Evolutionary conservation across 129 eudicot species (phyloP).

Genomic region (Apium graveolens): DNA sequence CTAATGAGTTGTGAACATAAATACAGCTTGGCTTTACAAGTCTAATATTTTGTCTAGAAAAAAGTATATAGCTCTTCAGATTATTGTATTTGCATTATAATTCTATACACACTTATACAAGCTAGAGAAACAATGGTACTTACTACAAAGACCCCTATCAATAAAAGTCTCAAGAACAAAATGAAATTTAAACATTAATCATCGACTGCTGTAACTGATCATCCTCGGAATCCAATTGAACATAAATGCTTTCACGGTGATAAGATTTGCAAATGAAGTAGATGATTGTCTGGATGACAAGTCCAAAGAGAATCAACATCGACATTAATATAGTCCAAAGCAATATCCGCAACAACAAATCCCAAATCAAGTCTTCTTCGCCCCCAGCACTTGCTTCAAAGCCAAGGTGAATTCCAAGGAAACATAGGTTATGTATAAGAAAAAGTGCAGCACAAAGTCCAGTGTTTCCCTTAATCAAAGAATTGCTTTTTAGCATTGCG

Average conservation of each 20-base stretch:
- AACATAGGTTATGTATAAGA: not conserved
- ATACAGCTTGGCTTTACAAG: too few relatives aligned
- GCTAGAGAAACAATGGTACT: too few relatives aligned
- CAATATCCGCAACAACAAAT: not conserved
- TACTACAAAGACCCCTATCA: too few relatives aligned
- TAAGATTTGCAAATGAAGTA: constrained; percentile 22
- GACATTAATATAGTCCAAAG: not conserved
- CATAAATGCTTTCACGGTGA: constrained; percentile 16
- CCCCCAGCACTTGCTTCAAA: not conserved
- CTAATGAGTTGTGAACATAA: too few relatives aligned
- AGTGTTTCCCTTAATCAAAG: constrained; percentile 13
- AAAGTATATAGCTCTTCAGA: too few relatives aligned
- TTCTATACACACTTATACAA: not conserved
- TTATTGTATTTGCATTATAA: too few relatives aligned
- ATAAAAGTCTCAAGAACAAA: too few relatives aligned
- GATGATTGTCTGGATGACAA: constrained; percentile 15
- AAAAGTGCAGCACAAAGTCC: not conserved
- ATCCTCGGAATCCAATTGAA: constrained; percentile 12
- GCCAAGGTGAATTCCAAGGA: not conserved
- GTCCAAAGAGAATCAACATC: not conserved
- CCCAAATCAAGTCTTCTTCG: not conserved
- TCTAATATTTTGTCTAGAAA: too few relatives aligned
- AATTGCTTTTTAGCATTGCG: constrained; percentile 12
- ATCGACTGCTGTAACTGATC: not conserved
- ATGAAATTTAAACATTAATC: too few relatives aligned